A percentile compares a stretch with the other conserved stretches of the same genome.
These are phyloP conservation scores for Boletus rex-veris DNA, from an alignment of 768 basidiomycete species.

Conservation along the genomic window DNA sequence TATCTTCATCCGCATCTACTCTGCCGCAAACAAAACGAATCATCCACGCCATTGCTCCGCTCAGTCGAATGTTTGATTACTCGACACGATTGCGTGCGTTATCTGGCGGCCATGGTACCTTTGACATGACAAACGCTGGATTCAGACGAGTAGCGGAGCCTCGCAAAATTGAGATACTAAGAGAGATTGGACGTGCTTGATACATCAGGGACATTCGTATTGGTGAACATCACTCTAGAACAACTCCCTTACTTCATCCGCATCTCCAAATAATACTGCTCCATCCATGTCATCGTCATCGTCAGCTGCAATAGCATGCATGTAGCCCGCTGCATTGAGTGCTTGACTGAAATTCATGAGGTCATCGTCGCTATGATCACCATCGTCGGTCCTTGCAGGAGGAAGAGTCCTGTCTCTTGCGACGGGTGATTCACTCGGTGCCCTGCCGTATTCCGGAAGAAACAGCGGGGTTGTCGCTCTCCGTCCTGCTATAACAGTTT, in stretches of 20 bases:
- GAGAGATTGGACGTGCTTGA: slow-evolving; percentile 73
- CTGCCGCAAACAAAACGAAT: slow-evolving; percentile 52
- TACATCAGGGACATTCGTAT: slow-evolving; percentile 6
- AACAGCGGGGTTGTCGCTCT: slow-evolving; percentile 66
- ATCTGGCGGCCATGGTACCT: slow-evolving; percentile 77
- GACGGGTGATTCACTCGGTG: slow-evolving; percentile 37
- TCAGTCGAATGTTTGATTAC: slow-evolving; percentile 82
- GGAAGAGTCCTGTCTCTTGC: slow-evolving; percentile 28
- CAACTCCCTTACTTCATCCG: slow-evolving; percentile 69
- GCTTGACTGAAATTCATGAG: slow-evolving; percentile 78
- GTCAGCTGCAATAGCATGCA: slow-evolving; percentile 55
- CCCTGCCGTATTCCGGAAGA: slow-evolving; percentile 57
- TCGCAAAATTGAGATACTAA: slow-evolving; percentile 68
- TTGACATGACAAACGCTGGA: slow-evolving; percentile 77
- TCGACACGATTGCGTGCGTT: slow-evolving; percentile 73
- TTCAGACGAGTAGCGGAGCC: slow-evolving; percentile 63
- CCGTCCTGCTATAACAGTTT: slow-evolving; percentile 20
- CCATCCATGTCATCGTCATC: slow-evolving; percentile 79
- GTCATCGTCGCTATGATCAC: slow-evolving; percentile 41
- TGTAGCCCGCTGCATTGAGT: slow-evolving; percentile 54
- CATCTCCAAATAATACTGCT: slow-evolving; percentile 74
- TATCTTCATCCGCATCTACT: slow-evolving; percentile 26
- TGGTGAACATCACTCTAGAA: slow-evolving; percentile 28
- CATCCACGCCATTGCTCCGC: slow-evolving; percentile 69
- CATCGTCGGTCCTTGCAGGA: slow-evolving; percentile 34